These are phyloP conservation scores for Agastache rugosa DNA, from an alignment of 257 asterid genomes.

Conservation along the genomic window DNA sequence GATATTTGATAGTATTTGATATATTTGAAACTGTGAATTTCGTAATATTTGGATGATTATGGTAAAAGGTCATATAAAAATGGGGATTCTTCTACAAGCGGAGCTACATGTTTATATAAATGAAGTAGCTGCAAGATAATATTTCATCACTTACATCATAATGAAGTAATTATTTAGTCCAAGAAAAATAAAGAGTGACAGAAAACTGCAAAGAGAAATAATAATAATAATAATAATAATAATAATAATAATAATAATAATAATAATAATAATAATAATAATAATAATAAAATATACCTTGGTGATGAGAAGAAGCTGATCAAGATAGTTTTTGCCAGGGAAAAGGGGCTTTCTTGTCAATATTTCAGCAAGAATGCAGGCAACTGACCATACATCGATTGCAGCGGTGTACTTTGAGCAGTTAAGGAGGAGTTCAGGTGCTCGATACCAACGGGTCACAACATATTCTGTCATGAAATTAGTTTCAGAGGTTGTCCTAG, in stretches of 20 bases:
- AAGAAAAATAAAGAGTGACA: not conserved
- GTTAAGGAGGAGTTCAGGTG: constrained; percentile 35
- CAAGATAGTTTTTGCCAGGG: constrained; percentile 27
- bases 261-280: too few relatives aligned
- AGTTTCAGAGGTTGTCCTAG: constrained; percentile 26
- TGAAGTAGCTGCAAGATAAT: too few relatives aligned
- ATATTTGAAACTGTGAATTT: not conserved
- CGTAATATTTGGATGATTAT: not conserved
- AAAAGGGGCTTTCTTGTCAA: constrained; percentile 30
- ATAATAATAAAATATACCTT: constrained; percentile 14
- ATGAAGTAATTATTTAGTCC: not conserved
- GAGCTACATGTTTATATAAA: not conserved
- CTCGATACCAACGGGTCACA: constrained; percentile 37
- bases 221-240: too few relatives aligned
- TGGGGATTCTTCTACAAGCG: not conserved
- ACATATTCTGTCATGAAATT: constrained; percentile 36
- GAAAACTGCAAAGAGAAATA: too few relatives aligned
- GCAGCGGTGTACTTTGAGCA: constrained; percentile 37
- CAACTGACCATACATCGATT: constrained; percentile 33
- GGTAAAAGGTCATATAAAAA: not conserved
- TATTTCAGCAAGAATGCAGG: constrained; percentile 38
- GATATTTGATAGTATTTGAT: too few relatives aligned
- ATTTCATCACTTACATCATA: not conserved
- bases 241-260: too few relatives aligned
- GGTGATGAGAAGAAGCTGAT: constrained; percentile 33